Conservation (phyloP, 805 yeast species). For the Yamadazyma phyllophila region DNA sequence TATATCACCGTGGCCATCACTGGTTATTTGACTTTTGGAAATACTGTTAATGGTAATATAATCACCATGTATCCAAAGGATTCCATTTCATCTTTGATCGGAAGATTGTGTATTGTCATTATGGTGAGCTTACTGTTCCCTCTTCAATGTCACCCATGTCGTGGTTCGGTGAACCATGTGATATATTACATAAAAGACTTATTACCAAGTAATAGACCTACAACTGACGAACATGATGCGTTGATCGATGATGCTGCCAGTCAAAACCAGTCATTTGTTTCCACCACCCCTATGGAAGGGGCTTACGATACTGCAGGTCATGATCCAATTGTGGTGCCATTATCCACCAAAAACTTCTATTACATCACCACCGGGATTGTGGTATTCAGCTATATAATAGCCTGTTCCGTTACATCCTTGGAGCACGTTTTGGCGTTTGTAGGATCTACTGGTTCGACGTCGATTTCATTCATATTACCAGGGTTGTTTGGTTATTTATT, state of each 20-base stretch:
- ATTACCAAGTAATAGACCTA: background rate
- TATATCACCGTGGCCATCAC: conserved; percentile 62
- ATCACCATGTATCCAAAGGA: conserved; percentile 62
- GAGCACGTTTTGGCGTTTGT: conserved; percentile 70
- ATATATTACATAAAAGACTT: conserved; percentile 12
- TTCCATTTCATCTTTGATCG: conserved; percentile 47
- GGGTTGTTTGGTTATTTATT: conserved; percentile 71
- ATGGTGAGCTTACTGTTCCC: conserved; percentile 81
- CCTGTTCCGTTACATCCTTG: conserved; percentile 59
- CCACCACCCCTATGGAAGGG: conserved; percentile 47
- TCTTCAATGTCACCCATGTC: conserved; percentile 76
- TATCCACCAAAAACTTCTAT: conserved; percentile 45
- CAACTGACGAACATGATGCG: conserved; percentile 13
- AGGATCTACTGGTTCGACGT: conserved; percentile 81
- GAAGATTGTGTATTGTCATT: conserved; percentile 59
- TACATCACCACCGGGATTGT: conserved; percentile 49
- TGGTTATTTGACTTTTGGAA: conserved; percentile 78
- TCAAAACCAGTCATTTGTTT: conserved; percentile 35
- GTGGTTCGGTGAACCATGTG: conserved; percentile 71
- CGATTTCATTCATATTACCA: conserved; percentile 75
- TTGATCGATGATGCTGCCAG: conserved; percentile 13
- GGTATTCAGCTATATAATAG: conserved; percentile 49
- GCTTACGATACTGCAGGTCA: conserved; percentile 47
- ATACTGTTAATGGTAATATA: conserved; percentile 61
- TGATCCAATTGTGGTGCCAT: conserved; percentile 50